phyloP scores from a whole-genome alignment of 176 grass and related monocot species.

The Lolium rigidum region DNA sequence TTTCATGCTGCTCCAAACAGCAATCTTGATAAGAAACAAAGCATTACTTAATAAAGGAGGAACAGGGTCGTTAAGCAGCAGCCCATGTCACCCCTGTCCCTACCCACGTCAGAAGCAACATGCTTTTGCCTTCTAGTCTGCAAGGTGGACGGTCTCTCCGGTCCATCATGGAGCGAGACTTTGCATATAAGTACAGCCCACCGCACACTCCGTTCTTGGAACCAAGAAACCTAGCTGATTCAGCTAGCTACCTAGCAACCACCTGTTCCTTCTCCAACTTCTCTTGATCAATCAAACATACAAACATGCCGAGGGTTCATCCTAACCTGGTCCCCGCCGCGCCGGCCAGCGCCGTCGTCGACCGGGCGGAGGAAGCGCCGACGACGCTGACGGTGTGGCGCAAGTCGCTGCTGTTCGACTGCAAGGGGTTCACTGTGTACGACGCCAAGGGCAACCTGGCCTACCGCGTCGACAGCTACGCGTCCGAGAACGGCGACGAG shows the following conservation, averaged over 20 bases:
- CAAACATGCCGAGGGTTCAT: background rate
- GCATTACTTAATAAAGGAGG: too few relatives aligned
- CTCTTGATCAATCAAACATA: background rate
- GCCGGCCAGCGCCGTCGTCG: background rate
- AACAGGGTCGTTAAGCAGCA: slow-evolving; percentile 32
- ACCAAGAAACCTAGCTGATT: slow-evolving; percentile 1
- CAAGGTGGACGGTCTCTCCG: too few relatives aligned
- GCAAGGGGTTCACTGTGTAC: slow-evolving; percentile 90
- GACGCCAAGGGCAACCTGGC: slow-evolving; percentile 72
- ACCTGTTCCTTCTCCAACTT: background rate
- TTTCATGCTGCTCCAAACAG: too few relatives aligned
- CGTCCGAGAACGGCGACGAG: background rate
- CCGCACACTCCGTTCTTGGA: background rate
- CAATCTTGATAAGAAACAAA: too few relatives aligned
- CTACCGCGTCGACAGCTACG: slow-evolving; percentile 93
- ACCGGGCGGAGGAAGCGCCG: slow-evolving; percentile 12
- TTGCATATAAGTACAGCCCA: slow-evolving; percentile 32
- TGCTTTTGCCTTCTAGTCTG: slow-evolving; percentile 7
- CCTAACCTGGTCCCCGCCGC: background rate
- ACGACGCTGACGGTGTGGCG: slow-evolving; percentile 88
- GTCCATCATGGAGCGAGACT: too few relatives aligned
- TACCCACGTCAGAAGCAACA: slow-evolving; percentile 31
- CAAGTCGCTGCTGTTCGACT: slow-evolving; percentile 95
- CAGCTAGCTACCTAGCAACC: background rate
- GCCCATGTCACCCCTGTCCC: slow-evolving; percentile 40